Base-by-base conservation (phyloP, 352 stramenopile species). In the Phytophthora ramorum region DNA sequence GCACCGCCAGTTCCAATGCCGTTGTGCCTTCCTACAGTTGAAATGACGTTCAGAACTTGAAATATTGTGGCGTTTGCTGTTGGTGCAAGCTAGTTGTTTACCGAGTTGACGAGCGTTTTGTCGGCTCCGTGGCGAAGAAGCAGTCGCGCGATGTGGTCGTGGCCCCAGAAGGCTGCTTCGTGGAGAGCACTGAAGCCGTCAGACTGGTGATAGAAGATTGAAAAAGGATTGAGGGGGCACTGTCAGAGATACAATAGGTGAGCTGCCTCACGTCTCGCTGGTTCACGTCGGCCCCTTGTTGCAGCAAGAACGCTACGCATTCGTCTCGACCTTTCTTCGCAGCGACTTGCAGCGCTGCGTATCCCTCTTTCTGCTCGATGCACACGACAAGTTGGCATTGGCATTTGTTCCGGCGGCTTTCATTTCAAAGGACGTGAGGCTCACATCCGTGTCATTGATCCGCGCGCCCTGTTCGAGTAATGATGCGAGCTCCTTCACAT, bases 141-240 rank as follows among this genome's bases (percentile, higher is more conserved):
- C 9, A 90, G 62, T 4, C 83, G 71, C 40, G 76, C 81, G 24
- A 92, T 78, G 43, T 92, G 77, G 56, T 90, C 76, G 60, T 85
- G 62, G 7, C 83, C 83, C 3, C 58, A 69, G 26, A 92, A 83
- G n/a, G 83, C 81, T 12, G 81, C 81, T 62, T 92, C 83, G 20
- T 92, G 83, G 10, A 92, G 63, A 24, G 83, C 75, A 43, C 76
- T 90, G 53, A 90, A 90, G 53, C 81, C 83, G 48, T 92, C 83
- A 1, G 78, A 85, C 83, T 92, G n/a, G 13, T 7, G 16, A 17
- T 19, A 46, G 28, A 24, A 32, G 26, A 32, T 32, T 32, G 26
- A 32, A 32, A 9, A 3, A 32, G 26, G 26, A 32, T 26, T 34
- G 32, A 44, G 28, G 9, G 10, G 24, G 16, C 1, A 38, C 16